phyloP scores from a whole-genome alignment of 2,329 filamentous ascomycete genomes.

The Fusarium tjaetaba region DNA sequence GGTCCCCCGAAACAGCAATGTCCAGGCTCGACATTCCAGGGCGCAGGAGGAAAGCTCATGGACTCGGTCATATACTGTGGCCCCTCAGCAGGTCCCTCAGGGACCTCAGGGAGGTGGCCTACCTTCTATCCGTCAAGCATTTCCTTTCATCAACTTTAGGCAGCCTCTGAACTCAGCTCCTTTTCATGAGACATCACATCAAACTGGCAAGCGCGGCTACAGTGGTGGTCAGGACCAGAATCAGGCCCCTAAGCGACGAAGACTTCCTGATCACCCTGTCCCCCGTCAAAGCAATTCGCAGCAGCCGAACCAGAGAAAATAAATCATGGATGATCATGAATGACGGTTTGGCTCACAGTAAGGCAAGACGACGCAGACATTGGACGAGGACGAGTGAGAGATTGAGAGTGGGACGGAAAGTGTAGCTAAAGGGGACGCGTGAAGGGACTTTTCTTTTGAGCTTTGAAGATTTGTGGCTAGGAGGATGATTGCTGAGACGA shows the following conservation, averaged over 20 bases:
- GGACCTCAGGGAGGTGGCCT: neutral
- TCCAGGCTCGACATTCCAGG: neutral
- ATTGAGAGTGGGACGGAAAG: neutral
- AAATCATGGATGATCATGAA: neutral
- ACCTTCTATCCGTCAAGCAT: conserved; percentile 26
- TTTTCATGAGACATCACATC: neutral
- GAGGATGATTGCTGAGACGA: conserved; percentile 12
- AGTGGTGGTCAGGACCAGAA: neutral
- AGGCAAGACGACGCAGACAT: neutral
- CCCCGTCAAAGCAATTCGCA: neutral
- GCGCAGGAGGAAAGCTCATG: neutral
- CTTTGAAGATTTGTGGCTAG: neutral
- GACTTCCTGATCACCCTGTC: conserved; percentile 6
- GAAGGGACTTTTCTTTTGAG: neutral
- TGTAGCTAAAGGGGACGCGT: neutral
- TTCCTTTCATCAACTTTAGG: neutral
- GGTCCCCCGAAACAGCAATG: neutral
- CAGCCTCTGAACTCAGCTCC: neutral
- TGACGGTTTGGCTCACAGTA: neutral
- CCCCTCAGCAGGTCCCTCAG: neutral
- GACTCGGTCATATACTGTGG: neutral
- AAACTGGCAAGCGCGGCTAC: neutral
- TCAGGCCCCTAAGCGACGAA: conserved; percentile 14
- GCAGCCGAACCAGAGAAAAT: neutral
- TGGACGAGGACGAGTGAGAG: neutral